Evolutionary conservation across 1,284 basidiomycete species (phyloP).

Genomic region (Exsudoporus floridanus): DNA sequence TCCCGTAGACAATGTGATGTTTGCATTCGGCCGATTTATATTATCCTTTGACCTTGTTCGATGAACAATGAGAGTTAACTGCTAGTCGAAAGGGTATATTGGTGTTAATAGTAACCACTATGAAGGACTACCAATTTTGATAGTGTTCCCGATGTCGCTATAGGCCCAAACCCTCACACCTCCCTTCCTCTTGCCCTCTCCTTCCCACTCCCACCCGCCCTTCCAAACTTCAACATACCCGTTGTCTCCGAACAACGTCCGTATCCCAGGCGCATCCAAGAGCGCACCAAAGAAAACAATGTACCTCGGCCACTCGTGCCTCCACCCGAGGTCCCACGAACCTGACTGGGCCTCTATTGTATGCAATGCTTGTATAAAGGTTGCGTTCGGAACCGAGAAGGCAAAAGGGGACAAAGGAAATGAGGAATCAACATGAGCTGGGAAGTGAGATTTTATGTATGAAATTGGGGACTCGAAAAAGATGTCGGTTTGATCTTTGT

Average conservation of each 20-base stretch:
- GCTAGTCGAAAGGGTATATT: background rate
- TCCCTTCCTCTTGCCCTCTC: slow-evolving; percentile 74
- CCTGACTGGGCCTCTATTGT: slow-evolving; percentile 19
- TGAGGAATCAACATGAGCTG: slow-evolving; percentile 52
- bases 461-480: slow-evolving; percentile 76
- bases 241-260: slow-evolving; percentile 47
- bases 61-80: background rate
- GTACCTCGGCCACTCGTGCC: slow-evolving; percentile 78
- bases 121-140: background rate
- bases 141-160: background rate
- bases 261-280: slow-evolving; percentile 52
- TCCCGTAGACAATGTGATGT: slow-evolving; percentile 13
- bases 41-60: background rate
- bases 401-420: slow-evolving; percentile 70
- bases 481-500: slow-evolving; percentile 80
- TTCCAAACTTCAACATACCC: slow-evolving; percentile 72
- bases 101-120: background rate
- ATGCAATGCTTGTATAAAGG: slow-evolving; percentile 24
- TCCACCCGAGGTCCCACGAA: slow-evolving; percentile 47
- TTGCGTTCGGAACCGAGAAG: slow-evolving; percentile 51
- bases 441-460: slow-evolving; percentile 71
- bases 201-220: slow-evolving; percentile 77
- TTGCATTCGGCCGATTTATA: background rate
- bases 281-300: slow-evolving; percentile 79
- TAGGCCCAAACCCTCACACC: slow-evolving; percentile 69